Evolutionary conservation across 805 yeast genomes (phyloP).

Genomic region (Kuraishia floccosa): DNA sequence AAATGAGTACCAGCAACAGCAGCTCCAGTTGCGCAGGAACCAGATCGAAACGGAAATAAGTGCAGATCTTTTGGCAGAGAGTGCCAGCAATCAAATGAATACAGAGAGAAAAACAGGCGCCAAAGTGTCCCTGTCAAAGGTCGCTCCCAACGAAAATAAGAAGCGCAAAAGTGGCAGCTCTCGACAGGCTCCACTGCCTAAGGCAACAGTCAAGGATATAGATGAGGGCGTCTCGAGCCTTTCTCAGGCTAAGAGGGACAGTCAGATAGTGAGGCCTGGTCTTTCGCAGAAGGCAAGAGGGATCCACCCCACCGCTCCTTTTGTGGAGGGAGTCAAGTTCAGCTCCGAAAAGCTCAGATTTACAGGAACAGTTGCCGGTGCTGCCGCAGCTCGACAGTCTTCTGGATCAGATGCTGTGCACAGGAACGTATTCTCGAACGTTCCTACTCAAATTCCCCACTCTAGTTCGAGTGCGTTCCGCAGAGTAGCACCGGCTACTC

Average conservation of each 20-base stretch:
- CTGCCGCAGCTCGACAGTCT: neutral
- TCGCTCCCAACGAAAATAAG: neutral
- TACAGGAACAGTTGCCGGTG: conserved; percentile 3
- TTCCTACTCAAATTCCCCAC: too few species aligned
- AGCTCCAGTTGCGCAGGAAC: neutral
- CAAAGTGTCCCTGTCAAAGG: neutral
- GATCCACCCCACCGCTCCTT: conserved; percentile 6
- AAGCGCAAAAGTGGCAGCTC: neutral
- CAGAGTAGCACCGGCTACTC: neutral
- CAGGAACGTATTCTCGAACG: conserved; percentile 1
- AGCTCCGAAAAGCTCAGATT: conserved; percentile 18
- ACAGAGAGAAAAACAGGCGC: neutral
- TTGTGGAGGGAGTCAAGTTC: conserved; percentile 19
- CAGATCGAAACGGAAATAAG: neutral
- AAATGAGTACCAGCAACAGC: neutral
- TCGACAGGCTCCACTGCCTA: too few species aligned
- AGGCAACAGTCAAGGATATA: too few species aligned
- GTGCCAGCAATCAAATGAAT: too few species aligned
- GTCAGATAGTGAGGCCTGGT: neutral
- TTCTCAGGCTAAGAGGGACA: neutral
- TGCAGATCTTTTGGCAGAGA: neutral
- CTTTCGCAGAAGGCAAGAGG: neutral
- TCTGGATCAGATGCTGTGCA: too few species aligned
- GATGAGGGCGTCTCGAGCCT: neutral
- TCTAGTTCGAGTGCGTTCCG: neutral